Evolutionary conservation across 306 rosid genomes (phyloP).

Genomic region (Cicer pinnatifidum): DNA sequence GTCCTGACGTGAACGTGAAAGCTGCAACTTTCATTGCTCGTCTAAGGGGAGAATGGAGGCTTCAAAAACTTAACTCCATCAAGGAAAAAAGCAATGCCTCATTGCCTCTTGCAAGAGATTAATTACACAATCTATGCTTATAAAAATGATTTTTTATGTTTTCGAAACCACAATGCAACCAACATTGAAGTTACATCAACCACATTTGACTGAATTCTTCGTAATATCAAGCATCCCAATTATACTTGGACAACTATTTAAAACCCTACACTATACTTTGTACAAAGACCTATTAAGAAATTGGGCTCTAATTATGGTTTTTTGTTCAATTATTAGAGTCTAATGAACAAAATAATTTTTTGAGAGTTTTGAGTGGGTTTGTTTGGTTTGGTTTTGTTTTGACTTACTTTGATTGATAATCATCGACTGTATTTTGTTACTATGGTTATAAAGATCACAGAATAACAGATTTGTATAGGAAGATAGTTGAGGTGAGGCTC

Average conservation of each 20-base stretch:
- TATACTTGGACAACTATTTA: background rate
- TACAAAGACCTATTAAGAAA: background rate
- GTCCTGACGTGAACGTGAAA: conserved; percentile 79
- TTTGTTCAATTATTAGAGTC: conserved; percentile 46
- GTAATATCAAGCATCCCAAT: background rate
- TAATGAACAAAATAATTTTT: background rate
- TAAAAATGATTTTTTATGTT: background rate
- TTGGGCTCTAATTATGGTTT: conserved; percentile 42
- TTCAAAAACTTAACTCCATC: conserved; percentile 53
- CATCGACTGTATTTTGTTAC: background rate
- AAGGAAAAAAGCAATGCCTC: conserved; percentile 50
- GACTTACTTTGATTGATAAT: conserved; percentile 36
- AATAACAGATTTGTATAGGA: conserved; percentile 49
- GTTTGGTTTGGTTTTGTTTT: background rate
- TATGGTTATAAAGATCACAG: background rate
- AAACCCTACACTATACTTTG: background rate
- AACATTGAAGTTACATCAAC: background rate
- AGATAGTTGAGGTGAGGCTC: conserved; percentile 34
- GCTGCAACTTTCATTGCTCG: conserved; percentile 56
- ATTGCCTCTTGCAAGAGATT: conserved; percentile 26
- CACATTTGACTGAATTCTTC: background rate
- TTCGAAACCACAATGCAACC: background rate
- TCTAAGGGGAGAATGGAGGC: conserved; percentile 52
- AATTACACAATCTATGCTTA: background rate
- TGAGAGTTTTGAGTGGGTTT: conserved; percentile 25